Conservation (phyloP, 1,284 basidiomycete genomes). For the Trichosporon faecale region DNA sequence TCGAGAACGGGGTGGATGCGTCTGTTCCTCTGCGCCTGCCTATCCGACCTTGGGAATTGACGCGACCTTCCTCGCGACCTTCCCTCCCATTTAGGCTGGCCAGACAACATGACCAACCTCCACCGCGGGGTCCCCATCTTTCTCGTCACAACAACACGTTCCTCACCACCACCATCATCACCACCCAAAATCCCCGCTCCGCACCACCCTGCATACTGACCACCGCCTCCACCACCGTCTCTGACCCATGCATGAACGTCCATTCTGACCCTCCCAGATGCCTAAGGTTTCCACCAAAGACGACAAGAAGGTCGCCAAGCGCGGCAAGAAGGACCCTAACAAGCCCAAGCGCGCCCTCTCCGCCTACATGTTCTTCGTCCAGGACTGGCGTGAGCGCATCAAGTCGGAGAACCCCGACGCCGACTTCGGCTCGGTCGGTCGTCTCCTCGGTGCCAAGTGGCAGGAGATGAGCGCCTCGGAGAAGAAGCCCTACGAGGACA, state of each 20-base stretch:
- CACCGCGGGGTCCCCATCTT: slow-evolving; percentile 3
- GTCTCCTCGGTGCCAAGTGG: slow-evolving; percentile 84
- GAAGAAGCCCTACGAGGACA: slow-evolving; percentile 90
- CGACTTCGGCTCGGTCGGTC: slow-evolving; percentile 87
- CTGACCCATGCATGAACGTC: slow-evolving; percentile 4
- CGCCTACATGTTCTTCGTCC: slow-evolving; percentile 98
- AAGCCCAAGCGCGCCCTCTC: slow-evolving; percentile 64
- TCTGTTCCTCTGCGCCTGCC: neutral
- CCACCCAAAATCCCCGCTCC: neutral
- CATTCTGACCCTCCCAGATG: slow-evolving; percentile 50
- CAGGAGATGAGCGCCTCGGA: slow-evolving; percentile 78
- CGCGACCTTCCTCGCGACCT: slow-evolving; percentile 5
- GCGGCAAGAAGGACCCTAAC: slow-evolving; percentile 47
- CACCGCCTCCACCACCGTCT: neutral
- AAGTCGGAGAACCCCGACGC: slow-evolving; percentile 94
- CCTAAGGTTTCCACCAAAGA: slow-evolving; percentile 64
- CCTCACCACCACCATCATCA: neutral
- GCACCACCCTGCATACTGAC: slow-evolving; percentile 4
- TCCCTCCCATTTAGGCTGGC: neutral
- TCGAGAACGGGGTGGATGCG: slow-evolving; percentile 12
- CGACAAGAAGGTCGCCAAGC: slow-evolving; percentile 62
- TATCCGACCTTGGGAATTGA: slow-evolving; percentile 3
- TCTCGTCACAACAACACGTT: neutral
- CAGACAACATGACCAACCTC: slow-evolving; percentile 7
- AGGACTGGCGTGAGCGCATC: slow-evolving; percentile 91